Base-by-base conservation (phyloP, 139 green algal species). In the Chlorella sorokiniana region DNA sequence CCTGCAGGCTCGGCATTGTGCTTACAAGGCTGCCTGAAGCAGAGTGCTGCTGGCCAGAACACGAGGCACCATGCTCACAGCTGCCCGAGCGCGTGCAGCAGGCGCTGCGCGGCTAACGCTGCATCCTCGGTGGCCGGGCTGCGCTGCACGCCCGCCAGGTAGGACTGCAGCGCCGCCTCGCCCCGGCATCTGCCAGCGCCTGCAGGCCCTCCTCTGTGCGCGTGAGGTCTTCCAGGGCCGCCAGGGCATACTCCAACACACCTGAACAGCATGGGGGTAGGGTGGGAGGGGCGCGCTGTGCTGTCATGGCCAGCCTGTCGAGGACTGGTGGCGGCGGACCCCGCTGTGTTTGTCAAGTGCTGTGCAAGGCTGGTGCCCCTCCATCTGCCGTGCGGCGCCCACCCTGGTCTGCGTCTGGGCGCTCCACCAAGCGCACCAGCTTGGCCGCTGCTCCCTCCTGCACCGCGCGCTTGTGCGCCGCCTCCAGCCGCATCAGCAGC, bases 401-500 rank as follows among this genome's bases (percentile, higher is more conserved):
- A 62, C 44, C 59, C 20, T 33, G 44, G 5, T 80, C 73, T 16
- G 25, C 25, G 35, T 38, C 59, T 16, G 59, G 75, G 4, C n/a
- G 59, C 59, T 65, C 10, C 64, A 83, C 8, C 64, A 83, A 48
- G 25, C 11, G 25, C 48, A 83, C 48, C 64, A 83, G 51, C 44
- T 54, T 67, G 63, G 6, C 25, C 3, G 67, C 78, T 29, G 65
- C 78, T 4, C 51, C 45, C 45, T 59, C 27, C 37, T 68, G 37
- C 16, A 69, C 64, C 25, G 65, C 78, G 4, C 20, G 37, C 78
- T 68, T 22, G 42, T 48, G 78, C 65, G 62, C 65, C 42, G 61
- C 65, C 29, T 83, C 78, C 10, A 76, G 37, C 41, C 65, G 45
- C 64, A 83, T 45, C 37, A 83, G 64, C 59, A 76, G 45, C 61